Evolutionary conservation across 2,329 filamentous ascomycete species (phyloP), one percentile per base, ranked within the genome.

Genomic region (Oidium heveae): DNA sequence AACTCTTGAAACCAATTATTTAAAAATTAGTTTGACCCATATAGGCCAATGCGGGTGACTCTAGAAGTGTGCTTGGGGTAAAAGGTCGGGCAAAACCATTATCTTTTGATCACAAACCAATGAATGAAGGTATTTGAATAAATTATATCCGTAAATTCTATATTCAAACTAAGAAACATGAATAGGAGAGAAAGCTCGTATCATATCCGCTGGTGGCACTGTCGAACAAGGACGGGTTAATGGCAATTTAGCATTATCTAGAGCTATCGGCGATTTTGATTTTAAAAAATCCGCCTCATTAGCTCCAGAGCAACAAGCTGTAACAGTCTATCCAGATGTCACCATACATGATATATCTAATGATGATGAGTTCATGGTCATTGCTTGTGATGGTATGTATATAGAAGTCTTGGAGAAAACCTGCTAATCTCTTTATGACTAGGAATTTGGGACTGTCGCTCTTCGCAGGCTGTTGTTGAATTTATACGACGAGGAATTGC

Each of bases 361-460:
- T 53, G 88, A 98, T 65, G 91, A 98, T 65, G 91, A 98, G 67
- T 98, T 98, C 68, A 70, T 94, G 56, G 86, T 94, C 58, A 77
- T 94, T 69, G 87, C 87, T 55, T 94, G 87, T 68, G 87, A 94
- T 65, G 87, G 87, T 94, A 70, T 65, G 82, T 70, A 16, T n/a
- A 13, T n/a, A 16, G 33, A 15, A 18, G 4, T 28, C 8, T 15
- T 28, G 36, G 13, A 8, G 4, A 24, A 18, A 50, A 36, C 34
- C 62, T 20, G 59, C 59, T 63, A 57, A 63, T 54, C 59, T 28
- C 24, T 20, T 18, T 12, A 18, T 13, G 15, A 36, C 18, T 18
- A 98, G 91, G 91, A 68, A 98, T 98, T 68, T 98, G 91, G 91
- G 91, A 98, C 70, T 96, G 91, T 68, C 91, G 96, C 68, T 95